Evolutionary conservation across 208 protist genomes (phyloP).

Genomic region (Leishmania arabica): DNA sequence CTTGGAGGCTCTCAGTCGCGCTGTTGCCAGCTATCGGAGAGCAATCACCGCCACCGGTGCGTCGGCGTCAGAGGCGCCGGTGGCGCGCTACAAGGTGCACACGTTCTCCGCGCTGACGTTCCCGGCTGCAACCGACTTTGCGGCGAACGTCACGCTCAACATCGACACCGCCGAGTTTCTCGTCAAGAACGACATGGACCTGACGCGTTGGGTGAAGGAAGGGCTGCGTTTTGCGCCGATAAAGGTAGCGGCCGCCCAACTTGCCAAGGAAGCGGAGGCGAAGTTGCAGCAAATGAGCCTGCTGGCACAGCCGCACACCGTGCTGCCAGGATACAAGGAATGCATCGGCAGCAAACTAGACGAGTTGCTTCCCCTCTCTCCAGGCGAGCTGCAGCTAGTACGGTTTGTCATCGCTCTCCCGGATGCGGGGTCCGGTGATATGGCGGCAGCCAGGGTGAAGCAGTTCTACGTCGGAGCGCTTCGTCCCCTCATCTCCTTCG

Average conservation of each 20-base stretch:
- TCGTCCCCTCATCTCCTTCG: constrained; percentile 17
- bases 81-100: constrained; percentile 25
- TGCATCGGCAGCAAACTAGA: constrained; percentile 16
- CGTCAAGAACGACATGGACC: constrained; percentile 64
- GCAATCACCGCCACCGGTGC: neutral
- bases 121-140: constrained; percentile 21
- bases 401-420: constrained; percentile 25
- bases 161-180: constrained; percentile 59
- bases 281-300: neutral
- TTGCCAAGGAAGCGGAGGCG: constrained; percentile 9
- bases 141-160: constrained; percentile 38
- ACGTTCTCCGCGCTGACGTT: constrained; percentile 67
- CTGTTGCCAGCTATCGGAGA: neutral
- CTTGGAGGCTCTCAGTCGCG: constrained; percentile 15
- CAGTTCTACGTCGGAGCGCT: constrained; percentile 4
- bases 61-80: neutral
- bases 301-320: constrained; percentile 11
- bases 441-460: neutral
- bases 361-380: constrained; percentile 15
- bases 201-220: constrained; percentile 56
- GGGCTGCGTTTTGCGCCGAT: constrained; percentile 52
- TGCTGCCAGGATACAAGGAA: constrained; percentile 16
- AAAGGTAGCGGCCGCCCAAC: constrained; percentile 19
- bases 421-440: neutral
- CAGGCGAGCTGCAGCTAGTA: constrained; percentile 27